These are phyloP conservation scores for Chlamydomonas eustigma DNA, from an alignment of 139 green algal genomes.

Conservation along the genomic window DNA sequence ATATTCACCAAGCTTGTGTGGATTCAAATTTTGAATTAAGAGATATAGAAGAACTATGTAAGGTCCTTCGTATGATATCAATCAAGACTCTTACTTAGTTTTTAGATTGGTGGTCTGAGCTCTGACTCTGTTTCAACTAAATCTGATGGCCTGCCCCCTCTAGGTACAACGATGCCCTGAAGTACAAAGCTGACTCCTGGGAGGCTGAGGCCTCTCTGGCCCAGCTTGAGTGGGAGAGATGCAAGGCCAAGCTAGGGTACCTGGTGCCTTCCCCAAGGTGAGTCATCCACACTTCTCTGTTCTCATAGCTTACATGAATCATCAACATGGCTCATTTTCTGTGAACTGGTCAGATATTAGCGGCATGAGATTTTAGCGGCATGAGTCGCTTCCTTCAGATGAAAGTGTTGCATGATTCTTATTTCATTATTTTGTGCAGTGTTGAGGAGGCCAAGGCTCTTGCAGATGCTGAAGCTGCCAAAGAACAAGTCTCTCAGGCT, in stretches of 20 bases:
- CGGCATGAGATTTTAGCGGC: too few relatives aligned
- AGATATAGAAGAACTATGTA: too few relatives aligned
- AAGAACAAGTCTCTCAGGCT: conserved; percentile 4
- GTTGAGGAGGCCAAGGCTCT: neutral
- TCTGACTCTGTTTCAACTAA: too few relatives aligned
- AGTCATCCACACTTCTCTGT: neutral
- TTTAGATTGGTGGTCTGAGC: too few relatives aligned
- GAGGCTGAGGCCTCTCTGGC: conserved; percentile 49
- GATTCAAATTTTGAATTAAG: too few relatives aligned
- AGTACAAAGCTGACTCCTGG: conserved; percentile 56
- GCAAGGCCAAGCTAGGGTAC: conserved; percentile 11
- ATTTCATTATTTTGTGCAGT: neutral
- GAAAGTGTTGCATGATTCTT: neutral
- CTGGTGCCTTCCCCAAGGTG: conserved; percentile 1
- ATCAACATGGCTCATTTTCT: neutral
- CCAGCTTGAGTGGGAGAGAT: conserved; percentile 34
- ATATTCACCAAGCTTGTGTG: too few relatives aligned
- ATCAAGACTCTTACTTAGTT: too few relatives aligned
- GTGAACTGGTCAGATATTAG: too few relatives aligned
- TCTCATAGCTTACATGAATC: neutral
- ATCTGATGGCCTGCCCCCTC: too few relatives aligned
- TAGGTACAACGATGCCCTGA: conserved; percentile 66
- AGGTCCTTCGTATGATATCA: too few relatives aligned
- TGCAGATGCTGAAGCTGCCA: conserved; percentile 10
- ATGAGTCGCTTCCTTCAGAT: neutral